Percentiles rank a stretch among this genome's conserved stretches.
These are phyloP conservation scores for Passiflora organensis DNA, from an alignment of 345 rosid species.

Conservation along the genomic window DNA sequence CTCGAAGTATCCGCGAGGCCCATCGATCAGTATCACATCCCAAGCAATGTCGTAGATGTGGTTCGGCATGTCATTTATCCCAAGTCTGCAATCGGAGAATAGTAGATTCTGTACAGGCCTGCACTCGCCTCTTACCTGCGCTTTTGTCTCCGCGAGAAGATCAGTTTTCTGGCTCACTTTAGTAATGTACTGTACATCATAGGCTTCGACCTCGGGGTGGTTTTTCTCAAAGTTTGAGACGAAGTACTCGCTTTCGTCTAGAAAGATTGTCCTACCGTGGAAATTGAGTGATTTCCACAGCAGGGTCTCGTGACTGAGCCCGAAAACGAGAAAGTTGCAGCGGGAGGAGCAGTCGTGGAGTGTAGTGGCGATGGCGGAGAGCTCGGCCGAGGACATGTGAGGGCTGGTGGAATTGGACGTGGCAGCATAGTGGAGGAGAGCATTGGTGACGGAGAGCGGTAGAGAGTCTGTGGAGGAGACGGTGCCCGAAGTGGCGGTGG, in stretches of 20 bases:
- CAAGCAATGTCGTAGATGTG: slow-evolving; percentile 69
- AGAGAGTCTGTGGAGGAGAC: slow-evolving; percentile 26
- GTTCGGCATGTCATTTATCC: slow-evolving; percentile 77
- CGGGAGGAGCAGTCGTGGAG: slow-evolving; percentile 38
- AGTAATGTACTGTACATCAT: slow-evolving; percentile 73
- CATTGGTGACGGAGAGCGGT: slow-evolving; percentile 42
- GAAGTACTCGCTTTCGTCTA: slow-evolving; percentile 66
- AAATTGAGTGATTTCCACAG: slow-evolving; percentile 72
- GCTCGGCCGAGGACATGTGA: slow-evolving; percentile 65
- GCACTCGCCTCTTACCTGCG: slow-evolving; percentile 45
- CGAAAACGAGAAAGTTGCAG: slow-evolving; percentile 71
- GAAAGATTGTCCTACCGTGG: slow-evolving; percentile 65
- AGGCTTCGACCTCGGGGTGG: slow-evolving; percentile 63
- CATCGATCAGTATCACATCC: slow-evolving; percentile 80
- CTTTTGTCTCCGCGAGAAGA: slow-evolving; percentile 35
- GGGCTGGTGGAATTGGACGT: slow-evolving; percentile 40
- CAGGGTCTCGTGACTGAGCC: slow-evolving; percentile 76
- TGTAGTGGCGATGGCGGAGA: slow-evolving; percentile 46
- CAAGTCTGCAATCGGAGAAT: slow-evolving; percentile 79
- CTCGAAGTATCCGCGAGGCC: slow-evolving; percentile 59
- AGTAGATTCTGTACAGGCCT: slow-evolving; percentile 82
- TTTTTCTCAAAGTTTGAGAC: slow-evolving; percentile 57
- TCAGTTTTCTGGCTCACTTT: slow-evolving; percentile 46
- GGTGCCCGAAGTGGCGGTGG: slow-evolving; percentile 20
- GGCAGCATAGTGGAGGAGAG: slow-evolving; percentile 68